Evolutionary conservation across 441 rosid species (phyloP), one percentile per base, ranked within the genome.

Genomic region (Euphorbia schlechtendalii): DNA sequence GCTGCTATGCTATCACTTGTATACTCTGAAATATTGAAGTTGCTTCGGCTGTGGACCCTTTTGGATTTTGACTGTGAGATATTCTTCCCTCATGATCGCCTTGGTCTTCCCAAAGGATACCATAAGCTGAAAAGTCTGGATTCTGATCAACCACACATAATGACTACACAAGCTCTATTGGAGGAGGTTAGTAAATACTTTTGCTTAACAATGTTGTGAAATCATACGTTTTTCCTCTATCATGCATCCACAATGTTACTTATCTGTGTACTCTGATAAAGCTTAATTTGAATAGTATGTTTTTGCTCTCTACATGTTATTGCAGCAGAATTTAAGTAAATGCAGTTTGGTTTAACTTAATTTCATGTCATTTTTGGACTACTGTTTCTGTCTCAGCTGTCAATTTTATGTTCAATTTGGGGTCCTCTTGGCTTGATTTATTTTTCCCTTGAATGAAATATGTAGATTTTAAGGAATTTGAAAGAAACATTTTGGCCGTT

Each of bases 11-110:
- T 86, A 30, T 76, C 83, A 4, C 74, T 86, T 57, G 61, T 86
- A 57, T 82, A 81, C 74, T 77, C 88, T 6, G 89, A 84, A 73
- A 73, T 83, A 55, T 68, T 86, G 71, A 86, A 86, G 73, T 75
- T 81, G 87, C 82, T 86, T 52, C 81, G 3, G 5, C 11, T 9
- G 3, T 9, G 12, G 53, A 48, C 81, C 55, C 76, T 84, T 56
- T 61, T 86, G 72, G 77, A 80, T 62, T 86, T 86, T 71, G 88
- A 84, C 60, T 86, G 81, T 14, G 92, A 86, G 70, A 80, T 83
- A 56, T 84, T 66, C 56, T 82, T 69, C 41, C 92, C 92, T 46
- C 83, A 64, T 68, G 86, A 82, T 73, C 69, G 20, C 61, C 64
- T 68, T 64, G 74, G 83, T 57, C 77, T 84, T 71, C 92, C 92